Evolutionary conservation across 1,139 yeast genomes (phyloP), one percentile per base, ranked within the genome.

Genomic region (Blastobotrys persicus): DNA sequence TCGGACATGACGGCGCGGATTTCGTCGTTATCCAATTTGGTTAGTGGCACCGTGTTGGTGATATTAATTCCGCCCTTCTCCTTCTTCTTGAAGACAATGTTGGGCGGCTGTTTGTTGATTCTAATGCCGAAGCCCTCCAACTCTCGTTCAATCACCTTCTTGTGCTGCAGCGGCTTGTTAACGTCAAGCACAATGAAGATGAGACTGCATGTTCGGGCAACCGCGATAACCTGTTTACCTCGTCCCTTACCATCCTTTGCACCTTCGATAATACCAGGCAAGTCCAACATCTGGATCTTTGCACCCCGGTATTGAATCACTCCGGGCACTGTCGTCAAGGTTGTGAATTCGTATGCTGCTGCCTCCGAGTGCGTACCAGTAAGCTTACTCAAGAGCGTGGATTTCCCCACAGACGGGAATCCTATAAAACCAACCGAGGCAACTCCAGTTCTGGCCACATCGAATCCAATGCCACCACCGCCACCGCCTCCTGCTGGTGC

Each of bases 201-300:
- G 62, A 94, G 74, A 66, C 92, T 91, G 63, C 96, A 95, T 4
- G 97, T 88, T 69, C 98, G 80, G 4, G 98, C 98, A 50, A 91
- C 98, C 0, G 98, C 98, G 72, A 92, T 92, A 53, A 92, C 98
- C 72, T 92, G 98, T 62, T 84, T 87, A 79, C 99, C 99, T 75
- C 99, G 83, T 75, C 99, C 98, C 69, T 91, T 87, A 72, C 98
- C 98, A 64, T 92, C 98, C 62, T 91, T 91, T 51, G 98, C 99
- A 69, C 98, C 98, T 70, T 94, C 98, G 61, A 92, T 92, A 63
- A 92, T 92, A 68, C 99, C 99, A 2, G 99, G 99, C 61, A 92
- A 78, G 79, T 92, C 99, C 65, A 92, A 76, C 95, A 94, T 88
- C 72, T 92, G 99, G 58, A 92, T 84, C 73, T 88, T 91, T 45